phyloP scores from a whole-genome alignment of 306 rosid species.

The Dicorynia guianensis region DNA sequence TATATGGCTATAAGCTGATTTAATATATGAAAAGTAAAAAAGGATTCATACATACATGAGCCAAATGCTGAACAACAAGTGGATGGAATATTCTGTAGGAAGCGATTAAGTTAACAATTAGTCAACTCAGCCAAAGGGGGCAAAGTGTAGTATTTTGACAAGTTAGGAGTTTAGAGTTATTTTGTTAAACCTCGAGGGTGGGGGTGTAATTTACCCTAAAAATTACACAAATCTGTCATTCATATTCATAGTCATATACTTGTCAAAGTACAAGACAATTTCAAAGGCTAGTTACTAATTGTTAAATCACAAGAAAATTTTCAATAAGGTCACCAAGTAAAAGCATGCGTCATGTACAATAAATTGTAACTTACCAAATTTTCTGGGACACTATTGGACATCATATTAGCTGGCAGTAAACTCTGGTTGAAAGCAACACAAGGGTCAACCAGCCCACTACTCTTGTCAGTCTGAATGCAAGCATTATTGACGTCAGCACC shows the following conservation, averaged over 20 bases:
- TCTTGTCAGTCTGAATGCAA: constrained; percentile 55
- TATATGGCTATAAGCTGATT: no score
- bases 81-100: no score
- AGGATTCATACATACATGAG: no score
- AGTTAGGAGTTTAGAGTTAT: no score
- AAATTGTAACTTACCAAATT: constrained; percentile 61
- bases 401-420: constrained; percentile 49
- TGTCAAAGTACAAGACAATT: constrained; percentile 13
- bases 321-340: constrained; percentile 31
- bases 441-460: constrained; percentile 52
- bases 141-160: no score
- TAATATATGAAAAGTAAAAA: no score
- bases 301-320: neutral
- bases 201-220: neutral
- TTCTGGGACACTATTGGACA: constrained; percentile 48
- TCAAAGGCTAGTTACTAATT: neutral
- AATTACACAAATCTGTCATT: constrained; percentile 19
- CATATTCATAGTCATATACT: constrained; percentile 10
- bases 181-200: no score
- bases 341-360: constrained; percentile 20
- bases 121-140: no score
- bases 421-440: constrained; percentile 45
- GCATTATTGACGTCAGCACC: constrained; percentile 52
- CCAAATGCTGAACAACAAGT: no score
- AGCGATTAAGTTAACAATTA: no score